Evolutionary conservation across 1,139 yeast species (phyloP).

Genomic region (Scheffersomyces stambukii): DNA sequence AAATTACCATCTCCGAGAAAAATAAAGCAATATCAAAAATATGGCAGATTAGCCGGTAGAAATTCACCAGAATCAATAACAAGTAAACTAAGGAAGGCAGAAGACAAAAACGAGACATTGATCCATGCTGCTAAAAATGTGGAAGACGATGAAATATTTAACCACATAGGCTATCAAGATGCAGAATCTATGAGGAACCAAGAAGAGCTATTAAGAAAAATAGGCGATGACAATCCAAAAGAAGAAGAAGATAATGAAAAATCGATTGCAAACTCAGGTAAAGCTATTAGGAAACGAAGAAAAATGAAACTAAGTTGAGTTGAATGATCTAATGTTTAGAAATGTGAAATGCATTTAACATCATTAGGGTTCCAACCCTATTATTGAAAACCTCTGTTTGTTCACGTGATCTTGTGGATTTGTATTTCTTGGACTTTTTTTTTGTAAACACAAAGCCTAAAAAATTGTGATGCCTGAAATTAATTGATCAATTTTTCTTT

Average conservation of each 20-base stretch:
- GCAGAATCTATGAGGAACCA: conserved; percentile 23
- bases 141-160: conserved; percentile 19
- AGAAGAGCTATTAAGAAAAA: conserved; percentile 23
- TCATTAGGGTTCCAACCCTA: too few species aligned
- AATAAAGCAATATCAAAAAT: conserved; percentile 26
- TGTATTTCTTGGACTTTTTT: too few species aligned
- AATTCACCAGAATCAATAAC: conserved; percentile 9
- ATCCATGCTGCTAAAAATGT: conserved; percentile 17
- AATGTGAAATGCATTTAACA: too few species aligned
- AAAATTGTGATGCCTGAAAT: too few species aligned
- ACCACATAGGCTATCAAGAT: conserved; percentile 32
- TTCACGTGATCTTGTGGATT: too few species aligned
- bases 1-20: conserved; percentile 41
- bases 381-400: too few species aligned
- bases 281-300: too few species aligned
- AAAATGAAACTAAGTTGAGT: too few species aligned
- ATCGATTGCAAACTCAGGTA: too few species aligned
- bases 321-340: too few species aligned
- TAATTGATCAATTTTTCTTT: too few species aligned
- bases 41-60: conserved; percentile 27
- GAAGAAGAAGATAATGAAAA: not conserved
- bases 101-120: conserved; percentile 8
- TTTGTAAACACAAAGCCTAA: not conserved
- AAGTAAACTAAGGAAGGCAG: conserved; percentile 6
- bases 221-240: conserved; percentile 9